These are phyloP conservation scores for Phyllosticta citribraziliensis DNA, from an alignment of 2,329 filamentous ascomycete species.

Conservation along the genomic window DNA sequence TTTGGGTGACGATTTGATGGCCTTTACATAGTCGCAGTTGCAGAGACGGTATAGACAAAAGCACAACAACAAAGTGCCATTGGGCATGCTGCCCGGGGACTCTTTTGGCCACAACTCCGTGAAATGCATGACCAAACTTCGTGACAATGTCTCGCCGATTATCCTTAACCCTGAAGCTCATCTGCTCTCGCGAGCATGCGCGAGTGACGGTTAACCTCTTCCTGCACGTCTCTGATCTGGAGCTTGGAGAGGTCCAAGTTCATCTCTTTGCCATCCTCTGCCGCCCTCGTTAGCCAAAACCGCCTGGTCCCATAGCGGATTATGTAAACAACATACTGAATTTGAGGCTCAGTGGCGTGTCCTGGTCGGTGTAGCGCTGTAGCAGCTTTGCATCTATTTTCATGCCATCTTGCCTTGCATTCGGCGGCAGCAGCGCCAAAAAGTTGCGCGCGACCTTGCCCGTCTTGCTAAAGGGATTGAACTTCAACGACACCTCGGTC, in stretches of 20 bases:
- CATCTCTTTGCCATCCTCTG: conserved; percentile 90
- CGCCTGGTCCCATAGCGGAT: neutral
- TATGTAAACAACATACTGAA: conserved; percentile 56
- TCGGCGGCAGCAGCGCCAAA: conserved; percentile 72
- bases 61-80: conserved; percentile 1
- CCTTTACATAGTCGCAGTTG: conserved; percentile 6
- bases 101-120: conserved; percentile 4
- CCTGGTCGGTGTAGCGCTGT: conserved; percentile 56
- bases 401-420: conserved; percentile 63
- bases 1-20: neutral
- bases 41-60: conserved; percentile 11
- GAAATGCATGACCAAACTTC: conserved; percentile 7
- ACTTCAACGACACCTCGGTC: conserved; percentile 73
- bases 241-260: conserved; percentile 69
- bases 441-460: conserved; percentile 81
- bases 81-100: neutral
- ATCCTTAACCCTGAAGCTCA: conserved; percentile 48
- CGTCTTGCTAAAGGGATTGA: conserved; percentile 80
- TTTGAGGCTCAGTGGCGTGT: conserved; percentile 63
- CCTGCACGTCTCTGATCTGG: conserved; percentile 75
- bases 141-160: neutral
- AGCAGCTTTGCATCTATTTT: conserved; percentile 70
- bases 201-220: conserved; percentile 86
- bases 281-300: neutral
- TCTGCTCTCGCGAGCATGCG: conserved; percentile 71